phyloP scores from a whole-genome alignment of 106 monocot genomes.

The Agapanthus africanus region DNA sequence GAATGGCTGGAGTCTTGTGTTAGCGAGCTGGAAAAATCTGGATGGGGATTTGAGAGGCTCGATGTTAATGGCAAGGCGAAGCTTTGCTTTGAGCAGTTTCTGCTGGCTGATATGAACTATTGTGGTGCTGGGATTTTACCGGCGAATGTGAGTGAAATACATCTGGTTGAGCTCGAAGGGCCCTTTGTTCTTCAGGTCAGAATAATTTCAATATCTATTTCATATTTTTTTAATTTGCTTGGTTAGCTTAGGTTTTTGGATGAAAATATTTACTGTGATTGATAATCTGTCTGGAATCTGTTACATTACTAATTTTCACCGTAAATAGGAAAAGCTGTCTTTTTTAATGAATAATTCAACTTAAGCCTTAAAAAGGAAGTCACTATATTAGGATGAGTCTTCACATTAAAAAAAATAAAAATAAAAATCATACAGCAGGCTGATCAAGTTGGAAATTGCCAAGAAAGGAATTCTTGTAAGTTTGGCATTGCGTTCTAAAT shows the following conservation, averaged over 20 bases:
- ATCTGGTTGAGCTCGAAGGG: conserved; percentile 55
- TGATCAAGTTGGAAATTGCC: too few relatives aligned
- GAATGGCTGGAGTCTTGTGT: conserved; percentile 69
- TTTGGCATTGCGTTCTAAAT: too few relatives aligned
- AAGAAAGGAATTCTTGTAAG: too few relatives aligned
- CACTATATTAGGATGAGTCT: too few relatives aligned
- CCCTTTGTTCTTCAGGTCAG: conserved; percentile 87
- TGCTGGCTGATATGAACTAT: conserved; percentile 65
- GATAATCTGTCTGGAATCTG: background rate
- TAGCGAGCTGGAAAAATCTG: conserved; percentile 11
- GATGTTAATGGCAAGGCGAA: conserved; percentile 40
- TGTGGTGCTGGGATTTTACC: conserved; percentile 72
- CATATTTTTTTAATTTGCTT: background rate
- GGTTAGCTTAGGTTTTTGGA: background rate
- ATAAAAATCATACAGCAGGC: too few relatives aligned
- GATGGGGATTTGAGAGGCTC: conserved; percentile 34
- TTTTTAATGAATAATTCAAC: too few relatives aligned
- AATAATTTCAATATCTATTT: too few relatives aligned
- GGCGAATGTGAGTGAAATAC: conserved; percentile 54
- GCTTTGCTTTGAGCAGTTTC: conserved; percentile 75
- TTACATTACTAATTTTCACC: too few relatives aligned
- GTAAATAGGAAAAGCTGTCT: too few relatives aligned
- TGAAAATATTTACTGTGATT: background rate
- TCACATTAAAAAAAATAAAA: too few relatives aligned
- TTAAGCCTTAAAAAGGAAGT: too few relatives aligned